These are phyloP conservation scores for Neonectria neomacrospora DNA, from an alignment of 2,329 filamentous ascomycete genomes.

Conservation along the genomic window DNA sequence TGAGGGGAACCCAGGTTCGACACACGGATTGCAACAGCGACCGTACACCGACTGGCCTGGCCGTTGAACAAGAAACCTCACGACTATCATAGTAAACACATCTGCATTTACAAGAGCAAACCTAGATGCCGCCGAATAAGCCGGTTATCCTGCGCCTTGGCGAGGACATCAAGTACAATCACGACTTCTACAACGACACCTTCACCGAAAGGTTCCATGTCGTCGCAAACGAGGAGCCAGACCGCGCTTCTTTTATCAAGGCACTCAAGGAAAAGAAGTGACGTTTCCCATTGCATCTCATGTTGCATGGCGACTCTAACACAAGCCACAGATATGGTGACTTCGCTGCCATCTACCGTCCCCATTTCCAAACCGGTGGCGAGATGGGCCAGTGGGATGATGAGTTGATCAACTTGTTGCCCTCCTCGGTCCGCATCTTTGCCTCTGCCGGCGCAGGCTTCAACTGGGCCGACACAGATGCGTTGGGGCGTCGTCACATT, in stretches of 20 bases:
- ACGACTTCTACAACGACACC: constrained; percentile 52
- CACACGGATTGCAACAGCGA: neutral
- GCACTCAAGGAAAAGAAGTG: constrained; percentile 52
- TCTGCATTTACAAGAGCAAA: neutral
- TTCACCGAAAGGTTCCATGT: constrained; percentile 55
- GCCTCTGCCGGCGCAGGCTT: constrained; percentile 71
- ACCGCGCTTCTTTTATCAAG: constrained; percentile 53
- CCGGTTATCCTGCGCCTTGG: constrained; percentile 48
- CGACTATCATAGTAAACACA: neutral
- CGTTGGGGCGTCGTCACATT: constrained; percentile 51
- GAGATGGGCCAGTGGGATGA: constrained; percentile 71
- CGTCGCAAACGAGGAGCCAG: constrained; percentile 50
- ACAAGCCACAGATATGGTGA: constrained; percentile 33
- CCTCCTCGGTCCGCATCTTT: constrained; percentile 65
- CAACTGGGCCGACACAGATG: constrained; percentile 69
- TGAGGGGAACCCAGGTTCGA: neutral
- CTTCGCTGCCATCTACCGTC: constrained; percentile 60
- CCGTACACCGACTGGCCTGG: no score
- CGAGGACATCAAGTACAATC: constrained; percentile 60
- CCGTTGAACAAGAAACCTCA: neutral
- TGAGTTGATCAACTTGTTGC: constrained; percentile 65
- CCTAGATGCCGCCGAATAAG: constrained; percentile 29
- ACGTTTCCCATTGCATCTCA: neutral
- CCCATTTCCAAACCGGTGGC: constrained; percentile 70
- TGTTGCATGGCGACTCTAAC: neutral